Percentiles rank a stretch among this genome's conserved stretches.
phyloP scores from a whole-genome alignment of 176 grass and related monocot species.

The sorghum (Sorghum bicolor) region Sorghum_bicolor_NCBIv3 NC_012876.2:2335001-2335500 shows the following conservation, averaged over 20 bases:
- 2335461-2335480: neutral
- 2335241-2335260: constrained; percentile 12
- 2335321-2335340: neutral
- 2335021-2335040: neutral
- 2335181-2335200: neutral
- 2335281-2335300: too few species aligned
- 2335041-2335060: too few species aligned
- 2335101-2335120: neutral
- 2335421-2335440: neutral
- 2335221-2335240: constrained; percentile 32
- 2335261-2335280: constrained; percentile 7
- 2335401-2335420: neutral
- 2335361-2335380: neutral
- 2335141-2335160: neutral
- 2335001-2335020: neutral
- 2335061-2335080: neutral
- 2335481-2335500: neutral
- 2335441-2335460: neutral
- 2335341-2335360: neutral
- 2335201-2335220: neutral
- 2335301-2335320: neutral
- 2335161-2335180: neutral
- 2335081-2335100: neutral
- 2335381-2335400: neutral
- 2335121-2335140: neutral